These are phyloP conservation scores for Fragaria vesca DNA, from an alignment of 306 rosid genomes.

Conservation along the genomic window DNA sequence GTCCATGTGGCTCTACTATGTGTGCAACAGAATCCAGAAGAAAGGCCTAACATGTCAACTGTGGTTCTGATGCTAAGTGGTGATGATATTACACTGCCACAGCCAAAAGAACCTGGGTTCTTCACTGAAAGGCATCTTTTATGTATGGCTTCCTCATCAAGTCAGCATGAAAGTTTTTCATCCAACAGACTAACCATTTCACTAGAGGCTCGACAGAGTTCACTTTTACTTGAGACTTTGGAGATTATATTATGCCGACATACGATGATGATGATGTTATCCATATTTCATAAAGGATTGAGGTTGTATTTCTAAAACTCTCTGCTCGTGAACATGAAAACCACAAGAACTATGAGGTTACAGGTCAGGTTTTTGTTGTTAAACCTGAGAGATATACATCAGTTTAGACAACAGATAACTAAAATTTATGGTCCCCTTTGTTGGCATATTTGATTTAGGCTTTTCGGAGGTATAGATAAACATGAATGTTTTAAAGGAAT, in stretches of 20 bases:
- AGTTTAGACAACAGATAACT: neutral
- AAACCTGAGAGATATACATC: too few species aligned
- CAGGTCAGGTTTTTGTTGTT: neutral
- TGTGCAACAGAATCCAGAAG: constrained; percentile 41
- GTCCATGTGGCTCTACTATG: constrained; percentile 52
- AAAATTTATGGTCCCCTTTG: too few species aligned
- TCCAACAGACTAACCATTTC: constrained; percentile 19
- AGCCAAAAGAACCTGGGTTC: constrained; percentile 29
- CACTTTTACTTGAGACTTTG: neutral
- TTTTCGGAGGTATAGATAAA: too few species aligned
- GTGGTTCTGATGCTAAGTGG: constrained; percentile 47
- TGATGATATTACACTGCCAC: constrained; percentile 30
- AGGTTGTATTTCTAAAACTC: neutral
- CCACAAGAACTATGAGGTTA: neutral
- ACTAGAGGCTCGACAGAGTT: constrained; percentile 24
- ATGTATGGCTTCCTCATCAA: neutral
- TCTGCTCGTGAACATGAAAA: neutral
- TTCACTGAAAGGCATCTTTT: constrained; percentile 10
- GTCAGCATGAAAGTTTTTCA: constrained; percentile 1
- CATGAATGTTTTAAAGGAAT: too few species aligned
- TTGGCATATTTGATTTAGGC: too few species aligned
- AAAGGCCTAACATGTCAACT: constrained; percentile 52
- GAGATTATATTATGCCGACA: neutral
- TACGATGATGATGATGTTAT: neutral
- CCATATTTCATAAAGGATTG: neutral